Evolutionary conservation across 192 early-diverging fungal species (phyloP).

Genomic region (Cetraspora pellucida): DNA sequence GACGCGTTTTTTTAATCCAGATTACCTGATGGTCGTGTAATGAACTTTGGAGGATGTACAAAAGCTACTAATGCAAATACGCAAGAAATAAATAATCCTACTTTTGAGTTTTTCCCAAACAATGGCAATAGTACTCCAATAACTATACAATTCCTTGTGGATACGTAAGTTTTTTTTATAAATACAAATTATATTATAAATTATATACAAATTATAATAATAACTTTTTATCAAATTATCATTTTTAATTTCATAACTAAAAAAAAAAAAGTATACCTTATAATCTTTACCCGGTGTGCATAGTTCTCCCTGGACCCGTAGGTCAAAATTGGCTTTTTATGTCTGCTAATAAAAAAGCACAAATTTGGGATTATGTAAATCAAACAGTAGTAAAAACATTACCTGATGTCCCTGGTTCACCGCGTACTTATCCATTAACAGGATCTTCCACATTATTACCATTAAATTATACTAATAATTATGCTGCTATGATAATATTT

Average conservation of each 20-base stretch:
- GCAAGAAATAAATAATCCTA: conserved; percentile 51
- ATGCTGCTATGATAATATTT: conserved; percentile 56
- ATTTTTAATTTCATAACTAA: neutral
- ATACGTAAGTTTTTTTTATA: conserved; percentile 10
- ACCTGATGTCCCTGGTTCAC: conserved; percentile 50
- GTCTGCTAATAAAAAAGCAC: conserved; percentile 42
- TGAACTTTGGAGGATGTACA: conserved; percentile 62
- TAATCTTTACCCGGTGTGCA: conserved; percentile 45
- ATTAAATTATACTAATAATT: conserved; percentile 56
- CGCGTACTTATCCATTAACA: conserved; percentile 60
- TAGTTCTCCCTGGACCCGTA: conserved; percentile 37
- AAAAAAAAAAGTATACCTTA: neutral
- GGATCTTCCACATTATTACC: conserved; percentile 58
- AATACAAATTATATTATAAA: too few species aligned
- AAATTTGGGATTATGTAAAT: conserved; percentile 36
- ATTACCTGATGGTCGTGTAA: conserved; percentile 46
- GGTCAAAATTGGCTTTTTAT: conserved; percentile 39
- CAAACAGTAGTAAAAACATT: conserved; percentile 36
- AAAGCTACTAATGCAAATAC: conserved; percentile 47
- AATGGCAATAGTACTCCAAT: neutral
- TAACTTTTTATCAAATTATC: too few species aligned
- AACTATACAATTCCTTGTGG: too few species aligned
- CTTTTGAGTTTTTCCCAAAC: conserved; percentile 47
- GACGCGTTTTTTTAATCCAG: neutral
- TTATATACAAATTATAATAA: too few species aligned